These are phyloP conservation scores for Lachnum nothofagi DNA, from an alignment of 2,329 filamentous ascomycete genomes.

Conservation along the genomic window DNA sequence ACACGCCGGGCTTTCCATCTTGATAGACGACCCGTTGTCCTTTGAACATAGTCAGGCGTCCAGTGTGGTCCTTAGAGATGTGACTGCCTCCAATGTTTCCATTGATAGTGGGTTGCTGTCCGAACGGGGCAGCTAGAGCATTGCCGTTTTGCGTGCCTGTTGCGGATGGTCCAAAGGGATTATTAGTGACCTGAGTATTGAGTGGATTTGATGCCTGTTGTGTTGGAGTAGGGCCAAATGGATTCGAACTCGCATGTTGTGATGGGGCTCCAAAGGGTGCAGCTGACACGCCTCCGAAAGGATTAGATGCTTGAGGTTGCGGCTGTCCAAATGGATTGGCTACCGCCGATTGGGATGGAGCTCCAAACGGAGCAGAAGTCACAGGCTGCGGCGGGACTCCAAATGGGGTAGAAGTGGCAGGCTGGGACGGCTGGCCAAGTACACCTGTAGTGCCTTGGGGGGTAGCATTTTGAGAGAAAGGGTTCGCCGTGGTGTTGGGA, in stretches of 20 bases:
- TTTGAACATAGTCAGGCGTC: conserved; percentile 55
- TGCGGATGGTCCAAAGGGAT: conserved; percentile 2
- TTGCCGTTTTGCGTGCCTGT: neutral
- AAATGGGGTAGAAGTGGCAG: conserved; percentile 29
- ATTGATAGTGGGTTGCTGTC: conserved; percentile 4
- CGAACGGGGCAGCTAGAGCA: neutral
- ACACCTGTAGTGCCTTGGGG: conserved; percentile 17
- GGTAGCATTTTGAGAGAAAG: conserved; percentile 3
- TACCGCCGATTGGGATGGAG: conserved; percentile 24
- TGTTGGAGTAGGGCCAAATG: conserved; percentile 39
- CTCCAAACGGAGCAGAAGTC: conserved; percentile 28
- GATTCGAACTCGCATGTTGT: conserved; percentile 28
- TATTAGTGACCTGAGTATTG: neutral
- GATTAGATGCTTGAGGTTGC: conserved; percentile 14
- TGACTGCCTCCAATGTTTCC: conserved; percentile 16
- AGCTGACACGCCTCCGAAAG: neutral
- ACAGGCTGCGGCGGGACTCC: conserved; percentile 22
- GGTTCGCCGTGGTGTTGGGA: conserved; percentile 12
- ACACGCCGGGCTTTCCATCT: conserved; percentile 45
- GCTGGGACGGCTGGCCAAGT: conserved; percentile 38
- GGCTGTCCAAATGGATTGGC: conserved; percentile 41
- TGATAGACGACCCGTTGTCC: conserved; percentile 58
- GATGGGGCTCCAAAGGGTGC: conserved; percentile 8
- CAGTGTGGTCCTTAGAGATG: conserved; percentile 17
- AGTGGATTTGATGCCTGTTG: neutral